Evolutionary conservation across 495 filamentous ascomycete genomes (phyloP).

Genomic region (Talaromyces stipitatus): DNA sequence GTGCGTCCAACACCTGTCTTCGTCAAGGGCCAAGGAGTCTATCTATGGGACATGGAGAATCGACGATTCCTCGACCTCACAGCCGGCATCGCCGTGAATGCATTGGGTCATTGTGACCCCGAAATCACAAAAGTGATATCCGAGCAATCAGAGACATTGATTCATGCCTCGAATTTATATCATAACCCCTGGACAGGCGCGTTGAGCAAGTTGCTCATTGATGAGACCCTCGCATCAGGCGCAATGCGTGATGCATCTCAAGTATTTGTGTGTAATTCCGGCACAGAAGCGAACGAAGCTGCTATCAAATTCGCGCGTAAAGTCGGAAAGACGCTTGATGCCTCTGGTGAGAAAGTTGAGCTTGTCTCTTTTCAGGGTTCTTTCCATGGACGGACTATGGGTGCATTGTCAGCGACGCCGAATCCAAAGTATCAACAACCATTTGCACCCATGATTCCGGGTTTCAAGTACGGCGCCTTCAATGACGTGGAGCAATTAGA

Average conservation of each 20-base stretch:
- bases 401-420: slow-evolving; percentile 83
- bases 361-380: slow-evolving; percentile 82
- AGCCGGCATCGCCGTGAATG: slow-evolving; percentile 91
- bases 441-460: slow-evolving; percentile 91
- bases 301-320: slow-evolving; percentile 96
- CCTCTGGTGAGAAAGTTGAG: slow-evolving; percentile 68
- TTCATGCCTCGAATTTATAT: slow-evolving; percentile 93
- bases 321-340: slow-evolving; percentile 64
- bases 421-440: slow-evolving; percentile 97
- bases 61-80: slow-evolving; percentile 88
- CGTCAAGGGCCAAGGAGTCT: slow-evolving; percentile 74
- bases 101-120: slow-evolving; percentile 79
- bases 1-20: slow-evolving; percentile 87
- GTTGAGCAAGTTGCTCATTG: slow-evolving; percentile 77
- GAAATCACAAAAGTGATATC: slow-evolving; percentile 59
- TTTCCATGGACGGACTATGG: slow-evolving; percentile 97
- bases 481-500: slow-evolving; percentile 70
- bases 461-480: slow-evolving; percentile 78
- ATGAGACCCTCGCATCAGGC: slow-evolving; percentile 64
- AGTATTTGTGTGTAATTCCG: slow-evolving; percentile 92
- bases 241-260: slow-evolving; percentile 73
- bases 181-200: slow-evolving; percentile 89
- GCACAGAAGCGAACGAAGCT: slow-evolving; percentile 92
- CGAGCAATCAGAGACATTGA: slow-evolving; percentile 71
- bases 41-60: slow-evolving; percentile 85